phyloP scores from a whole-genome alignment of 495 filamentous ascomycete genomes.

The Penicillium goetzii region DNA sequence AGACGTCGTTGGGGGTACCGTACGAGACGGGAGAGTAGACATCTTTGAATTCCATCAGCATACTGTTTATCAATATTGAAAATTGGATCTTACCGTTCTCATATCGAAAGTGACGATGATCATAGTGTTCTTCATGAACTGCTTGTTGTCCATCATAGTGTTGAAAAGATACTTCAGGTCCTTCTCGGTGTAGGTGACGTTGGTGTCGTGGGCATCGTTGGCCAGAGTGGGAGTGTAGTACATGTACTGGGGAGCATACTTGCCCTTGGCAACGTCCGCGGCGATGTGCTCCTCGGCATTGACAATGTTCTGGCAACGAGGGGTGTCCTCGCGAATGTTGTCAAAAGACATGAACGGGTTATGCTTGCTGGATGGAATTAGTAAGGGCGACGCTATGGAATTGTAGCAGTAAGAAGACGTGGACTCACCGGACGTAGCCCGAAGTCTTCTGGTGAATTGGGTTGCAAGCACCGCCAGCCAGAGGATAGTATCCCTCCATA shows the following conservation, averaged over 20 bases:
- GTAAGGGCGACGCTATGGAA: neutral
- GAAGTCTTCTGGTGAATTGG: slow-evolving; percentile 13
- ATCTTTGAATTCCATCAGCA: slow-evolving; percentile 10
- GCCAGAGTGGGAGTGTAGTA: slow-evolving; percentile 13
- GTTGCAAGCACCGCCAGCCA: slow-evolving; percentile 19
- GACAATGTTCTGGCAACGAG: slow-evolving; percentile 23
- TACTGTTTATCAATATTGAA: neutral
- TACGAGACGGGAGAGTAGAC: slow-evolving; percentile 37
- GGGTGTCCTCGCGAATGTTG: slow-evolving; percentile 21
- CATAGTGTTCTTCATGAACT: slow-evolving; percentile 46
- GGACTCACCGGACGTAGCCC: slow-evolving; percentile 18
- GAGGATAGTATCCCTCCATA: slow-evolving; percentile 19
- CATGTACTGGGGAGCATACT: slow-evolving; percentile 18
- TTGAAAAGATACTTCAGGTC: slow-evolving; percentile 30
- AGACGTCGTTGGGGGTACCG: slow-evolving; percentile 17
- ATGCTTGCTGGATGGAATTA: slow-evolving; percentile 13
- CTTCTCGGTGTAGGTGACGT: slow-evolving; percentile 14
- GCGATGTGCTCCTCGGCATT: slow-evolving; percentile 20
- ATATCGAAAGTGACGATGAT: slow-evolving; percentile 47
- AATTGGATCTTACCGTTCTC: slow-evolving; percentile 31
- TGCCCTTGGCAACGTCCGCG: slow-evolving; percentile 17
- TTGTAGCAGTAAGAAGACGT: neutral
- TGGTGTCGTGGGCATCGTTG: slow-evolving; percentile 23
- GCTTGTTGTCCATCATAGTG: slow-evolving; percentile 37
- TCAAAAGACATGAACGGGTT: slow-evolving; percentile 26